Conservation (phyloP, 306 rosid species). For the Cicer chorassanicum region DNA sequence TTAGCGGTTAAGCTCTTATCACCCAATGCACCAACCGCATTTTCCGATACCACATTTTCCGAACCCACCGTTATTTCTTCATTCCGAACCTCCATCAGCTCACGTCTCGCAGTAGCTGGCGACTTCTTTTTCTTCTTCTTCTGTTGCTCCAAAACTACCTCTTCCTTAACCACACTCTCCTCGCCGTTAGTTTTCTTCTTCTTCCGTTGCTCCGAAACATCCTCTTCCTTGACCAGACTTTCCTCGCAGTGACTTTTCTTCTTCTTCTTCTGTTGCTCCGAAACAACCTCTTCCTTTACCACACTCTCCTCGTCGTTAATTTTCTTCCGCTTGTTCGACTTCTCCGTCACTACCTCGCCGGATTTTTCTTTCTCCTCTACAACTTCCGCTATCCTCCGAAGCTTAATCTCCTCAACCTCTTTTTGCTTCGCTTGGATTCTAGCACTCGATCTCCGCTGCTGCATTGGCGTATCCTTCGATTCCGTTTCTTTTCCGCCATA, state of each 20-base stretch:
- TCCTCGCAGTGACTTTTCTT: neutral
- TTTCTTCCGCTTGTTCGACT: slow-evolving; percentile 16
- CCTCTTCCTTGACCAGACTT: slow-evolving; percentile 17
- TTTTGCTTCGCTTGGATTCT: slow-evolving; percentile 52
- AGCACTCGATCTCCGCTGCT: slow-evolving; percentile 54
- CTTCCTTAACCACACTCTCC: slow-evolving; percentile 28
- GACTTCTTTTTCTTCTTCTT: neutral
- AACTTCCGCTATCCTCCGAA: slow-evolving; percentile 37
- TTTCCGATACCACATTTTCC: slow-evolving; percentile 34
- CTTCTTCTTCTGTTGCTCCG: neutral
- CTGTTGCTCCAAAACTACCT: neutral
- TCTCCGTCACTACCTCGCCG: neutral
- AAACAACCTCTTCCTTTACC: slow-evolving; percentile 8
- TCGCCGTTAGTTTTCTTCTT: neutral
- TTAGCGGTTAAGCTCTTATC: slow-evolving; percentile 64
- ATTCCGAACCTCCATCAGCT: neutral
- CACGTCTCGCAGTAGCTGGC: neutral
- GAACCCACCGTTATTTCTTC: neutral
- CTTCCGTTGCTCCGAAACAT: neutral
- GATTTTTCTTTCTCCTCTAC: slow-evolving; percentile 7
- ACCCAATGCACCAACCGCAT: slow-evolving; percentile 35
- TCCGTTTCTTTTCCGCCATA: neutral
- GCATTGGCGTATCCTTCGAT: neutral
- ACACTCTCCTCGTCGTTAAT: slow-evolving; percentile 8
- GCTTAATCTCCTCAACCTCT: slow-evolving; percentile 46